Conservation (phyloP, 805 yeast species). For the Pichia paraexigua region DNA sequence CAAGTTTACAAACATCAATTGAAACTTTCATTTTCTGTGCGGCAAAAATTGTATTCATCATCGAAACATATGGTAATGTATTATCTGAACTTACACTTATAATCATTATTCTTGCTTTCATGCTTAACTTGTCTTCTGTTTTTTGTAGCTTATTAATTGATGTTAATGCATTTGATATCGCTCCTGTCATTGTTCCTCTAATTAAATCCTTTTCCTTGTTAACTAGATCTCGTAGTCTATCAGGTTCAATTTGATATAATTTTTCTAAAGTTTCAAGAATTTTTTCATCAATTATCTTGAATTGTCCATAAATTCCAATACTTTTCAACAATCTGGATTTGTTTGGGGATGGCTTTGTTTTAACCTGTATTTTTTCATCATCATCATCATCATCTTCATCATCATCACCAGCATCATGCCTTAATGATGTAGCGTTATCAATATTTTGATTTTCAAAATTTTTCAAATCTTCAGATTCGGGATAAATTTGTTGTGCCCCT, state of each 20-base stretch:
- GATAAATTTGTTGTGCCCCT: constrained; percentile 67
- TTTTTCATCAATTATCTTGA: constrained; percentile 67
- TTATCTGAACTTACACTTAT: constrained; percentile 65
- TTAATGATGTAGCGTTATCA: neutral
- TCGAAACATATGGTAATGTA: constrained; percentile 77
- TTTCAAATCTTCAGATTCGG: constrained; percentile 27
- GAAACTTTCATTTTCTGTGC: constrained; percentile 90
- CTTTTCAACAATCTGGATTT: constrained; percentile 30
- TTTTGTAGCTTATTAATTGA: constrained; percentile 63
- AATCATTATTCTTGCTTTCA: constrained; percentile 60
- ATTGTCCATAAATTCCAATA: constrained; percentile 76
- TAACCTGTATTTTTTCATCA: constrained; percentile 4
- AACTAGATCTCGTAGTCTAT: constrained; percentile 15
- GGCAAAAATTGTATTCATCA: constrained; percentile 93
- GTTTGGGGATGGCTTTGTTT: constrained; percentile 1
- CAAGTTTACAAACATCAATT: constrained; percentile 82
- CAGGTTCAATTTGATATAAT: constrained; percentile 32
- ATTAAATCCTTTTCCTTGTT: constrained; percentile 26
- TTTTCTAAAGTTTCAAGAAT: constrained; percentile 52
- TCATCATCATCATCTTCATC: constrained; percentile 1
- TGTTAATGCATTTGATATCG: constrained; percentile 73
- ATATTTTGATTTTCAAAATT: constrained; percentile 8
- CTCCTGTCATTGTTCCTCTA: constrained; percentile 58
- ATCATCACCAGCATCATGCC: neutral
- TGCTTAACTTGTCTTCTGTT: constrained; percentile 34